These are phyloP conservation scores for Ceratobasidium sp. DNA, from an alignment of 1,284 basidiomycete genomes.

Conservation along the genomic window DNA sequence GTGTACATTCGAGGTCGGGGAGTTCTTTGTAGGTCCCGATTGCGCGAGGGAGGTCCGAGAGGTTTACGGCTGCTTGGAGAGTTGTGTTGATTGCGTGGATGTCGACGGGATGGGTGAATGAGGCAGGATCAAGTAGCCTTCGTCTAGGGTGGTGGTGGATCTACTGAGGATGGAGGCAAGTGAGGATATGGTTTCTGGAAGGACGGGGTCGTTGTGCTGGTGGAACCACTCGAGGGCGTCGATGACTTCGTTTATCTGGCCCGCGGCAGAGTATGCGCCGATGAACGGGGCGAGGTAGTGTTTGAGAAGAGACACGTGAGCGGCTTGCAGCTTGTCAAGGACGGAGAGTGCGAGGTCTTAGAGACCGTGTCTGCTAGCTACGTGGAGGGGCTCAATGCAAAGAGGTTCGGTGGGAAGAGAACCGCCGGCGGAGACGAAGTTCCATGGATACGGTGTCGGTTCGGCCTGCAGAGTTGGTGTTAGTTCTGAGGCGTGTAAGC, in stretches of 20 bases:
- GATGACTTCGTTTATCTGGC: constrained; percentile 69
- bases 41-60: constrained; percentile 78
- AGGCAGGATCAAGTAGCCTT: constrained; percentile 73
- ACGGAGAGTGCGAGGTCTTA: constrained; percentile 74
- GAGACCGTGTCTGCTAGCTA: constrained; percentile 75
- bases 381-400: constrained; percentile 73
- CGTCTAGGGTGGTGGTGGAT: constrained; percentile 68
- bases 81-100: constrained; percentile 71
- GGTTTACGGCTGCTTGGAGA: constrained; percentile 68
- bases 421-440: constrained; percentile 63
- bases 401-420: constrained; percentile 78
- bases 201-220: constrained; percentile 59
- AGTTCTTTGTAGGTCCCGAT: constrained; percentile 78
- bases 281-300: constrained; percentile 76
- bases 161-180: constrained; percentile 64
- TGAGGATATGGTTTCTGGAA: constrained; percentile 60
- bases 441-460: constrained; percentile 73
- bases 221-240: constrained; percentile 67
- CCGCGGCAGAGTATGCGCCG: constrained; percentile 67
- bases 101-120: constrained; percentile 65
- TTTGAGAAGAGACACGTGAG: constrained; percentile 67
- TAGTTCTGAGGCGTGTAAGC: constrained; percentile 36
- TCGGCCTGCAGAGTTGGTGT: constrained; percentile 61
- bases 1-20: constrained; percentile 64
- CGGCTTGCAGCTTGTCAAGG: constrained; percentile 63